Conservation (phyloP, 306 rosid species). For the Crataegus laevigata region DNA sequence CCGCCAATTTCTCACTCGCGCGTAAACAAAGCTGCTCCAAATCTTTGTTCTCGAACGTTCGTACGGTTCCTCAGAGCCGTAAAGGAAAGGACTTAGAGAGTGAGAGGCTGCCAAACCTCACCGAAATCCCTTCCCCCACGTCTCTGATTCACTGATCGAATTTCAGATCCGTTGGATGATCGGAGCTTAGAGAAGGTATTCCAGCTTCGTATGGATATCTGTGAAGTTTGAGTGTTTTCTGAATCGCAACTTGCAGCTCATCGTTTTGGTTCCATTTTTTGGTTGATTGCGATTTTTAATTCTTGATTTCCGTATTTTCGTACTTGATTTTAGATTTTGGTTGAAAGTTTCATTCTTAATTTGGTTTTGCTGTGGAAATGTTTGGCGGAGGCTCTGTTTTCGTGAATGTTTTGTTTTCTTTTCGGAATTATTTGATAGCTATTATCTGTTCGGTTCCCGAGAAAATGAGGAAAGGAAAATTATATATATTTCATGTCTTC, state of each 20-base stretch:
- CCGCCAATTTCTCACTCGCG: neutral
- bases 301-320: neutral
- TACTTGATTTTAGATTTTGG: neutral
- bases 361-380: neutral
- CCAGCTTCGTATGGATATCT: neutral
- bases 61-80: neutral
- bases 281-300: neutral
- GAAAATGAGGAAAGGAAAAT: neutral
- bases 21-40: neutral
- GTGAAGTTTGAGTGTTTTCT: neutral
- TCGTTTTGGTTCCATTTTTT: neutral
- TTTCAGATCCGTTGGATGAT: conserved; percentile 11
- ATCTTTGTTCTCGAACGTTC: neutral
- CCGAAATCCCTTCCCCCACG: neutral
- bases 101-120: neutral
- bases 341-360: neutral
- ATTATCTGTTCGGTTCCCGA: neutral
- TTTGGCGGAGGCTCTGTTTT: neutral
- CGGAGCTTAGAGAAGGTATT: neutral
- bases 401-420: neutral
- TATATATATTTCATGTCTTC: neutral
- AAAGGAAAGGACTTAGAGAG: neutral
- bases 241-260: neutral
- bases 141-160: neutral
- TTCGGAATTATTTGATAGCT: neutral